Percentiles rank a stretch among this genome's conserved stretches.
These are phyloP conservation scores for Gossypium trilobum DNA, from an alignment of 441 rosid genomes.

Conservation along the genomic window DNA sequence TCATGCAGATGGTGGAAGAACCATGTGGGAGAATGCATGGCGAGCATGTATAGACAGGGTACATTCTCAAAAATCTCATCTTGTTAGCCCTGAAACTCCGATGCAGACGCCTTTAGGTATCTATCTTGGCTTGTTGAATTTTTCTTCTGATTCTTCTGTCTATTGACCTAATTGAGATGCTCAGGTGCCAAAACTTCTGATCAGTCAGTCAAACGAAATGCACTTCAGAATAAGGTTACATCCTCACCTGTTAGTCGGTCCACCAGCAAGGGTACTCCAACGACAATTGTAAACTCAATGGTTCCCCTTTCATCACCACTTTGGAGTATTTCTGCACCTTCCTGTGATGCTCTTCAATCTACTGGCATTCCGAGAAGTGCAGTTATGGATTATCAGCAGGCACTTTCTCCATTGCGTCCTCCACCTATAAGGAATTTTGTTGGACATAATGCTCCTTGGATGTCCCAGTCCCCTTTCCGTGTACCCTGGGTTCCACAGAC, in stretches of 20 bases:
- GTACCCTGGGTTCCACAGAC: slow-evolving; percentile 70
- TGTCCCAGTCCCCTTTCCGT: slow-evolving; percentile 63
- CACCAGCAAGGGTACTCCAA: slow-evolving; percentile 45
- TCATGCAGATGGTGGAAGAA: slow-evolving; percentile 67
- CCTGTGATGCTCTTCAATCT: slow-evolving; percentile 48
- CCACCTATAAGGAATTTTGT: slow-evolving; percentile 49
- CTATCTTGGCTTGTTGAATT: slow-evolving; percentile 10
- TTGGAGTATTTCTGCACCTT: slow-evolving; percentile 69
- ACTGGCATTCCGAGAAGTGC: slow-evolving; percentile 53
- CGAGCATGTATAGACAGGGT: slow-evolving; percentile 57
- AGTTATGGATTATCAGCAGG: slow-evolving; percentile 50
- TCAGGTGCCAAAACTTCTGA: slow-evolving; percentile 45
- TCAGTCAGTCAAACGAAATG: slow-evolving; percentile 43
- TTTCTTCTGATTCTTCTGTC: slow-evolving; percentile 9
- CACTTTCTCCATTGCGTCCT: slow-evolving; percentile 57
- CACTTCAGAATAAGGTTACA: slow-evolving; percentile 38
- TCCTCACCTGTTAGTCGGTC: slow-evolving; percentile 49
- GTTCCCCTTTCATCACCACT: slow-evolving; percentile 79
- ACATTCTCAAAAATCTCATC: slow-evolving; percentile 46
- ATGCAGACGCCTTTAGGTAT: slow-evolving; percentile 63
- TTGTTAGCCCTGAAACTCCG: slow-evolving; percentile 56
- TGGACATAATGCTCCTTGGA: slow-evolving; percentile 65
- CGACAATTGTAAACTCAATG: slow-evolving; percentile 44
- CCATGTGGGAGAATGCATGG: slow-evolving; percentile 81
- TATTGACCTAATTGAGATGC: slow-evolving; percentile 13